Percentiles rank a stretch among this genome's conserved stretches.
These are phyloP conservation scores for Fusarium pseudocircinatum DNA, from an alignment of 2,329 filamentous ascomycete genomes.

Conservation along the genomic window DNA sequence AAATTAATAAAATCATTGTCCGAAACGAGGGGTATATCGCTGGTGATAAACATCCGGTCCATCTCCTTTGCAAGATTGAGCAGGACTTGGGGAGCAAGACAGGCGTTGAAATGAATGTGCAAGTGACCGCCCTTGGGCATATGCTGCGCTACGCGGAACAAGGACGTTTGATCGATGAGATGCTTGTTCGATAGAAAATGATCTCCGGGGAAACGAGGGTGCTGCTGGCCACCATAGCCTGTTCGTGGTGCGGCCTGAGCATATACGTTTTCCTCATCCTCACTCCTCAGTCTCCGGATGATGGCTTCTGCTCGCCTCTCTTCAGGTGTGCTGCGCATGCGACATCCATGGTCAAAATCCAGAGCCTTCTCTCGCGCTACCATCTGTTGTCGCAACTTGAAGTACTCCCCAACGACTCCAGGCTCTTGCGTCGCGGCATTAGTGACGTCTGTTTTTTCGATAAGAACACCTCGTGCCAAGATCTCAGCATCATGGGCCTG, in stretches of 20 bases:
- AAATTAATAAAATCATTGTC: conserved; percentile 55
- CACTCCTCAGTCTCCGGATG: conserved; percentile 49
- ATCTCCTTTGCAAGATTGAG: conserved; percentile 65
- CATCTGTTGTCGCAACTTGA: conserved; percentile 44
- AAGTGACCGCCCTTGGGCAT: conserved; percentile 79
- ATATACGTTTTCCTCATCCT: conserved; percentile 53
- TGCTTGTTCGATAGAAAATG: conserved; percentile 67
- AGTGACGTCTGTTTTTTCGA: neutral
- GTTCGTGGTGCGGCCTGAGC: conserved; percentile 41
- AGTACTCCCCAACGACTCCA: conserved; percentile 44
- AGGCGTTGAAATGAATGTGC: conserved; percentile 83
- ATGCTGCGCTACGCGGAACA: conserved; percentile 64
- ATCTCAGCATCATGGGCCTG: conserved; percentile 43
- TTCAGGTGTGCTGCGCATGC: conserved; percentile 42
- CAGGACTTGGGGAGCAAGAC: conserved; percentile 68
- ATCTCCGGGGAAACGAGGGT: conserved; percentile 59
- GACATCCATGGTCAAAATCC: conserved; percentile 54
- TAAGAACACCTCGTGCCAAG: conserved; percentile 1
- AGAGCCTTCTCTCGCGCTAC: conserved; percentile 48
- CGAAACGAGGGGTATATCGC: conserved; percentile 58
- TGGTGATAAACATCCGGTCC: conserved; percentile 75
- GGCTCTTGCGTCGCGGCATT: conserved; percentile 1
- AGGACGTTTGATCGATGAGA: conserved; percentile 63
- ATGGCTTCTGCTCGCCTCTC: conserved; percentile 54
- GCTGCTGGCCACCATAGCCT: conserved; percentile 56